Evolutionary conservation across 257 asterid genomes (phyloP), one percentile per base, ranked within the genome.

Genomic region (Solanum etuberosum): DNA sequence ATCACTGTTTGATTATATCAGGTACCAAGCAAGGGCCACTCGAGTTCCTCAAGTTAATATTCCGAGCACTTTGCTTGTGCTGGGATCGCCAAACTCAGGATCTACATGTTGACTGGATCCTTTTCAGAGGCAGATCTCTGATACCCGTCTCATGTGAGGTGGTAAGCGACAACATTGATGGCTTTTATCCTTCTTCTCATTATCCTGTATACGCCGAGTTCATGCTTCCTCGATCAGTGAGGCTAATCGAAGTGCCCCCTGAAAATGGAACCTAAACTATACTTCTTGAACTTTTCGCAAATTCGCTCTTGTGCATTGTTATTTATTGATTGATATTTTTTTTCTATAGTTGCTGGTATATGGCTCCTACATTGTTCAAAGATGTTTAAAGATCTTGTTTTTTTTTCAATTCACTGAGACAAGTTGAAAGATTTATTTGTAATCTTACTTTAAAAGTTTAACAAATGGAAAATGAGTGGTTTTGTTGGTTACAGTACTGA

Each of bases 81-180:
- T 97, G 99, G 99, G 99, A 97, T 88, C 98, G 99, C 27, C 99
- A 97, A 89, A 97, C 98, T 29, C 99, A 97, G 90, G 99, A 97
- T 90, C 92, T 97, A 63, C 99, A 97, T 42, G 86, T 96, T 0
- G 99, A 97, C 92, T 97, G 99, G 99, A 93, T 97, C 87, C 98
- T 97, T 57, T 97, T 94, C 91, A 86, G 99, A 85, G 99, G 99
- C 61, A 90, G 99, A 86, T 93, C 99, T 13, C 86, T 97, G 83
- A 83, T 92, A 86, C 99, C 99, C 1, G 94, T 96, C 71, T 96
- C 95, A 1, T 97, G 98, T 86, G 98, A 95, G 92, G 96, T 96
- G 89, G 98, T 97, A 86, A 96, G 87, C n/a, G 99, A 97, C 92
- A 95, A 97, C 63, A 93, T 96, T n/a, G 99, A 97, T 42, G 96